Base-by-base conservation (phyloP, 1,284 basidiomycete genomes). In the Ceratobasidium sp. region DNA sequence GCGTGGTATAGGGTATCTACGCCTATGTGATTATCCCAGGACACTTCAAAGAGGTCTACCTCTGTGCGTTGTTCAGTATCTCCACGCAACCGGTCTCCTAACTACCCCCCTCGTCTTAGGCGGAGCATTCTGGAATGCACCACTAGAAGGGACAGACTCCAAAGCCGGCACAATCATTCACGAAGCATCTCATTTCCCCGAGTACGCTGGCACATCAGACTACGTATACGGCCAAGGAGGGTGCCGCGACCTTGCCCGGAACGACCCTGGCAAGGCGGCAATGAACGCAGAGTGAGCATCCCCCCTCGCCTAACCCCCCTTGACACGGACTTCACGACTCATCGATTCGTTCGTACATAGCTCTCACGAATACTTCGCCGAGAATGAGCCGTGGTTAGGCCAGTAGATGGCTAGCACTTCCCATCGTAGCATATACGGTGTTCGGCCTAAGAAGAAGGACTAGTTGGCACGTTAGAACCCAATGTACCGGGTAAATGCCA, bases 61-160 rank as follows among this genome's bases (percentile, higher is more conserved):
- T 73, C 58, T 73, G 69, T 73, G 48, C n/a, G 58, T 62, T 19
- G 22, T 19, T n/a, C n/a, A 27, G 2, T 34, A 16, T 37, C 22
- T 53, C 46, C 22, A 65, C 27, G 19, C 34, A 53, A 49, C 39
- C 37, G 19, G 22, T 53, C 34, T 49, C 11, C 27, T 64, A 43
- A 41, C 59, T 48, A 63, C 39, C 9, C 34, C 37, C 9, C 16
- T 37, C 24, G 41, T 39, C 8, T 31, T 37, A 73, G 69, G 75
- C 29, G 66, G 66, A 13, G 74, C 74, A 37, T 76, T 76, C 37
- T 76, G 75, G 75, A 65, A 46, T 22, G 75, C 75, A 48, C 73
- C 73, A 19, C 19, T 64, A 8, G 53, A 62, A 29, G 75, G 75
- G 19, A 76, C 75, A 16, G 73, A 76, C 65, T 76, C 75, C 49